Evolutionary conservation across 2,329 filamentous ascomycete species (phyloP).

Genomic region (Colletotrichum tropicicola): DNA sequence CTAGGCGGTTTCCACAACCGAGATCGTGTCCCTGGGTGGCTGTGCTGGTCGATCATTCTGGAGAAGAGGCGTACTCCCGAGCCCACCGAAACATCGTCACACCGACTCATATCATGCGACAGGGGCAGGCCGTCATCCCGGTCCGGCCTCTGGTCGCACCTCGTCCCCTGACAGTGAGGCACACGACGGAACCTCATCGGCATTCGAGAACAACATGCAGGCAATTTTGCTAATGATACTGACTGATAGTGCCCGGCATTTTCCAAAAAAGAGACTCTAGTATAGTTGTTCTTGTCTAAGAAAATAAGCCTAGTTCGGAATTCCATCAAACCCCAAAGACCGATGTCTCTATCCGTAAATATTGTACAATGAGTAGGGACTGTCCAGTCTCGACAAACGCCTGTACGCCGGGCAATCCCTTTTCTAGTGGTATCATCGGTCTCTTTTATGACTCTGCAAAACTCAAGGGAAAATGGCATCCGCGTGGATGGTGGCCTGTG

Average conservation of each 20-base stretch:
- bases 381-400: slow-evolving; percentile 9
- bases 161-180: neutral
- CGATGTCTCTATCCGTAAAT: neutral
- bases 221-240: no score
- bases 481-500: neutral
- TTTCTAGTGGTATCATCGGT: slow-evolving; percentile 27
- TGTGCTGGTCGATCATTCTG: slow-evolving; percentile 21
- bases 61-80: slow-evolving; percentile 1
- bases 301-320: neutral
- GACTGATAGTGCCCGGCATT: no score
- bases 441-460: neutral
- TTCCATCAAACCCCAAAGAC: neutral
- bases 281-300: neutral
- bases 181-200: no score
- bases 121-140: neutral
- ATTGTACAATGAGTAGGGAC: slow-evolving; percentile 24
- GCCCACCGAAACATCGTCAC: neutral
- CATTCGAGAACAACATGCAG: no score
- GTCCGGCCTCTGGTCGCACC: neutral
- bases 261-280: no score
- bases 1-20: neutral
- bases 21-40: slow-evolving; percentile 11
- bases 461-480: neutral
- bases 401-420: slow-evolving; percentile 10
- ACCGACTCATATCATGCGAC: neutral